Base-by-base conservation (phyloP, 2,329 filamentous ascomycete species). In the Monosporascus sp. region DNA sequence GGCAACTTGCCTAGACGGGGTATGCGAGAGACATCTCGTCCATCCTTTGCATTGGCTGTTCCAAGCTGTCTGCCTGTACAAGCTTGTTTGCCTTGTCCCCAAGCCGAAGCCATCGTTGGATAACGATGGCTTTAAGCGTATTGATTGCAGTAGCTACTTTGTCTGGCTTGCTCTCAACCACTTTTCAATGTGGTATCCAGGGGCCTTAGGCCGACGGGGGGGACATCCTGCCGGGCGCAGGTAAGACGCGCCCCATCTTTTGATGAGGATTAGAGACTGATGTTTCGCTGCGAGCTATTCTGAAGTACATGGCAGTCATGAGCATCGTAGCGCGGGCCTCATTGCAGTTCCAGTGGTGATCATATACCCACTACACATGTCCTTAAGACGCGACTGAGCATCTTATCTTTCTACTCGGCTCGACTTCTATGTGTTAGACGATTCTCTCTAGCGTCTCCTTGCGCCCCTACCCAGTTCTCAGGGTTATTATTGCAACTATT, bases 321-420 rank as follows among this genome's bases (percentile, higher is more conserved):
- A 59, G 57, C 14, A 56, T 59, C 17, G 8, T 59, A 15, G 58
- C 24, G 51, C 45, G 34, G 54, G 53, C 9, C 39, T 59, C n/a
- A 58, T 56, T 25, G 54, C 52, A 17, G 46, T 59, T 20, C 57
- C 57, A 17, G 44, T 50, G 5, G 51, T 48, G 3, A 54, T 59
- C 5, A 52, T 59, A 49, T 56, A 54, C 39, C 57, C 57, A 9
- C 48, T 59, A 4, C 53, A 58, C 34, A 56, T 59, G 49, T 42
- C 50, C 15, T 17, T 51, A 6, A 47, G 41, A 55, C 52, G 25
- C 53, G 57, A 53, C n/a, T 56, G 18, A 56, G 46, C 25, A 52
- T 57, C 11, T 41, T 58, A 15, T 37, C 44, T 6, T 59, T 59
- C 42, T 59, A 58, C 49, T 58, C 54, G 8, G 52, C 57, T 15